A percentile compares a stretch with the other conserved stretches of the same genome.
phyloP scores from a whole-genome alignment of 2,329 filamentous ascomycete species.

The Penicillium sumatraense region DNA sequence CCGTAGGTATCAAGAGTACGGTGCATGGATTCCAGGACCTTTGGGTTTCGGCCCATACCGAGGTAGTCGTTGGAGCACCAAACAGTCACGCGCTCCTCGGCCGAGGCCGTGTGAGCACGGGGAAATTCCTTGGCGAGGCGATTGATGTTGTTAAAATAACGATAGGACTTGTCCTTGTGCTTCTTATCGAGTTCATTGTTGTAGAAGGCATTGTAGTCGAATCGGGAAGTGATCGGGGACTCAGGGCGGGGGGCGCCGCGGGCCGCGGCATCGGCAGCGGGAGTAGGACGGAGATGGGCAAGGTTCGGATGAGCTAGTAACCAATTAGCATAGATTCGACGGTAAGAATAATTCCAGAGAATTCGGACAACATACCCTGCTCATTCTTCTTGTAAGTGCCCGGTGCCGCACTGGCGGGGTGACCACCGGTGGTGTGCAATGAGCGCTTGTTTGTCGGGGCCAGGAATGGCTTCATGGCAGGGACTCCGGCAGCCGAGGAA shows the following conservation, averaged over 20 bases:
- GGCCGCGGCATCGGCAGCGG: slow-evolving; percentile 33
- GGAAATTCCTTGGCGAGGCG: slow-evolving; percentile 95
- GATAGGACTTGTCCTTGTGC: slow-evolving; percentile 99
- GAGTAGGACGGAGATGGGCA: slow-evolving; percentile 27
- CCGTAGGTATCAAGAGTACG: slow-evolving; percentile 93
- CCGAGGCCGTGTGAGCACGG: slow-evolving; percentile 83
- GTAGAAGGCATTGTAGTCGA: slow-evolving; percentile 93
- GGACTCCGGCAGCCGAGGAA: slow-evolving; percentile 37
- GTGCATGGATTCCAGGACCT: slow-evolving; percentile 91
- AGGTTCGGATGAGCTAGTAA: slow-evolving; percentile 30
- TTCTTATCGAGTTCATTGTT: slow-evolving; percentile 91
- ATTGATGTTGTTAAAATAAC: slow-evolving; percentile 99
- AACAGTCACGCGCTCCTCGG: slow-evolving; percentile 87
- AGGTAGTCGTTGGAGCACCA: slow-evolving; percentile 99
- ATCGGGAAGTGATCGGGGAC: slow-evolving; percentile 62
- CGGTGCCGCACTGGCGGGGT: slow-evolving; percentile 78
- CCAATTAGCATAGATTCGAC: slow-evolving; percentile 17
- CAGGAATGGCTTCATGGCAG: slow-evolving; percentile 51
- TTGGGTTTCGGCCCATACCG: slow-evolving; percentile 90
- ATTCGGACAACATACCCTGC: slow-evolving; percentile 47
- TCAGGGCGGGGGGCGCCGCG: slow-evolving; percentile 53
- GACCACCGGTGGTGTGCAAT: slow-evolving; percentile 78
- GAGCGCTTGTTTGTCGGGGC: slow-evolving; percentile 65
- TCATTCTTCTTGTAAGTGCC: slow-evolving; percentile 55
- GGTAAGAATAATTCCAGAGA: background rate